Percentiles rank a stretch among this genome's conserved stretches.
Conservation (phyloP, 441 rosid species). For the Eruca vesicaria region DNA sequence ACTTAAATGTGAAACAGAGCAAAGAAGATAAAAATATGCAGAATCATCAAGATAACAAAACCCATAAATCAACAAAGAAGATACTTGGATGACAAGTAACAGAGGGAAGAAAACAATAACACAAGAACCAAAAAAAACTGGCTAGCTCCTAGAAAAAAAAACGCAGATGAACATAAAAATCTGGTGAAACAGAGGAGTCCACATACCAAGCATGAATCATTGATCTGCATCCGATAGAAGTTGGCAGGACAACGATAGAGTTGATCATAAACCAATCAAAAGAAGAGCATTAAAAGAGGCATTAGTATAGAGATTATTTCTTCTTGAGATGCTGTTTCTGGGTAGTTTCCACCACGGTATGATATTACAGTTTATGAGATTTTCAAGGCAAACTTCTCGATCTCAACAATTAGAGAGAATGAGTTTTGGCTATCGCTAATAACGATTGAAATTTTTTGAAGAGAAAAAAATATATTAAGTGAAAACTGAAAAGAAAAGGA, state of each 20-base stretch:
- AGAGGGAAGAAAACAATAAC: neutral
- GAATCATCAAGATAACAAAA: slow-evolving; percentile 7
- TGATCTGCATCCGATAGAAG: neutral
- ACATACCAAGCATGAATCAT: slow-evolving; percentile 10
- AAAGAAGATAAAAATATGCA: slow-evolving; percentile 15
- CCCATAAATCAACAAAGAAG: too few relatives aligned
- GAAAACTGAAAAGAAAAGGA: neutral
- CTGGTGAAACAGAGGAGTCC: neutral
- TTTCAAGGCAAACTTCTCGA: slow-evolving; percentile 12
- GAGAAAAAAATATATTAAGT: neutral
- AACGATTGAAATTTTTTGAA: neutral
- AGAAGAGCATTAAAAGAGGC: neutral
- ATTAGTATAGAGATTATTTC: neutral
- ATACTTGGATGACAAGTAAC: slow-evolving; percentile 31
- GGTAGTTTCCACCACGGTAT: slow-evolving; percentile 32
- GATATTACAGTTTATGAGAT: slow-evolving; percentile 11
- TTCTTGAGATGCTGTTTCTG: slow-evolving; percentile 25
- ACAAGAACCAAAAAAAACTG: neutral
- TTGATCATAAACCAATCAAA: neutral
- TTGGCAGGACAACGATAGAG: neutral
- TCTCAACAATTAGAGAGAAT: slow-evolving; percentile 25
- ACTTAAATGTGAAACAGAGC: slow-evolving; percentile 19
- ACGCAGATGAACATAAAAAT: neutral
- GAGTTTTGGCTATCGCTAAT: slow-evolving; percentile 1
- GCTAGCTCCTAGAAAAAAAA: neutral